Evolutionary conservation across 129 eudicot genomes (phyloP).

Genomic region (Oenanthe sinensis): DNA sequence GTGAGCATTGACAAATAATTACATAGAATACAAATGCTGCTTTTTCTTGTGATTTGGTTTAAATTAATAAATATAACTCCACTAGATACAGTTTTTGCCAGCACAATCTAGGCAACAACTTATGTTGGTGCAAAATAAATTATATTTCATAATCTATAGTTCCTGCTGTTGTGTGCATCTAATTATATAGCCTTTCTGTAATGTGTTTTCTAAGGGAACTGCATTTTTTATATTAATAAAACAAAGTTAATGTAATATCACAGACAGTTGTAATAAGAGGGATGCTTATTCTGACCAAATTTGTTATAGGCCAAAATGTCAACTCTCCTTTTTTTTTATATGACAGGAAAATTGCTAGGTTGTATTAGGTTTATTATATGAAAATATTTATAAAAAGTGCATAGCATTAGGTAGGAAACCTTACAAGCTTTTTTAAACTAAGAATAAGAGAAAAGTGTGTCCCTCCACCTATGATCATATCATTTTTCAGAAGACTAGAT

Average conservation of each 20-base stretch:
- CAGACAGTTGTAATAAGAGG: not conserved
- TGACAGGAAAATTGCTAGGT: not conserved
- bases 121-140: not conserved
- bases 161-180: not conserved
- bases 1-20: not conserved
- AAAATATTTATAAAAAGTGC: not conserved
- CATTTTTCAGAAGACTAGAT: not conserved
- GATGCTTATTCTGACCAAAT: not conserved
- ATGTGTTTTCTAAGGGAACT: not conserved
- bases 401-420: not conserved
- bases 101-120: slow-evolving; percentile 3
- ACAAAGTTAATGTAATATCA: not conserved
- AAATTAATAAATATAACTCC: no score
- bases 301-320: not conserved
- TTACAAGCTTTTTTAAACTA: no score
- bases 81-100: not conserved
- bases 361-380: not conserved
- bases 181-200: not conserved
- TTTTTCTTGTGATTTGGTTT: not conserved
- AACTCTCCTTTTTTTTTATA: slow-evolving; percentile 8
- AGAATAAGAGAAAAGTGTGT: no score
- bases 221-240: not conserved
- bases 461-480: slow-evolving; percentile 2
- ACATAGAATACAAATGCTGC: not conserved
- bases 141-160: not conserved